A percentile compares a stretch with the other conserved stretches of the same genome.
Conservation (phyloP, 495 filamentous ascomycete species). For the Lepidopterella palustris region DNA sequence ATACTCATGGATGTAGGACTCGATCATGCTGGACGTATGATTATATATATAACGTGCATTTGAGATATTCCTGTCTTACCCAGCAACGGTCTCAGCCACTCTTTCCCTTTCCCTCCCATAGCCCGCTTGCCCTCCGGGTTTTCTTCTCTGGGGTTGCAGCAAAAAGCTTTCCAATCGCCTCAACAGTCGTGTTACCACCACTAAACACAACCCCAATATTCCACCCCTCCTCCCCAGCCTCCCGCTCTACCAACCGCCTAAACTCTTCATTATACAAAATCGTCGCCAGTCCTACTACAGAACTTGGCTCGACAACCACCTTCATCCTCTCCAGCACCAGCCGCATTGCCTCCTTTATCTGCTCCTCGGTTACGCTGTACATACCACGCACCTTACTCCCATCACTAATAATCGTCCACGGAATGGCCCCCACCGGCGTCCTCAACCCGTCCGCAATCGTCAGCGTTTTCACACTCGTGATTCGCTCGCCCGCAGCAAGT, state of each 20-base stretch:
- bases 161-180: conserved; percentile 65
- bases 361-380: conserved; percentile 70
- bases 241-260: conserved; percentile 57
- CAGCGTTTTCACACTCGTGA: conserved; percentile 60
- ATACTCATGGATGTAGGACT: background rate
- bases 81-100: conserved; percentile 45
- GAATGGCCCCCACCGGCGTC: conserved; percentile 70
- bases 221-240: conserved; percentile 70
- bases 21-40: background rate
- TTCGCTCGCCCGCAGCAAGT: conserved; percentile 52
- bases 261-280: conserved; percentile 84
- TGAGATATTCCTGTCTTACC: conserved; percentile 23
- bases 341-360: conserved; percentile 71
- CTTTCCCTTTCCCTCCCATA: conserved; percentile 36
- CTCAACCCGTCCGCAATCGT: conserved; percentile 89
- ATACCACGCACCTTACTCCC: conserved; percentile 62
- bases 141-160: conserved; percentile 24
- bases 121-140: conserved; percentile 36
- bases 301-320: conserved; percentile 83
- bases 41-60: background rate
- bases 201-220: conserved; percentile 82
- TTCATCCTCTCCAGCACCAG: conserved; percentile 87
- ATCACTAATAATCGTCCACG: conserved; percentile 78
- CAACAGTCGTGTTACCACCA: conserved; percentile 86
- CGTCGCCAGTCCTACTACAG: conserved; percentile 77